Evolutionary conservation across 2,329 filamentous ascomycete genomes (phyloP).

Genomic region (Pestalotiopsis fici): DNA sequence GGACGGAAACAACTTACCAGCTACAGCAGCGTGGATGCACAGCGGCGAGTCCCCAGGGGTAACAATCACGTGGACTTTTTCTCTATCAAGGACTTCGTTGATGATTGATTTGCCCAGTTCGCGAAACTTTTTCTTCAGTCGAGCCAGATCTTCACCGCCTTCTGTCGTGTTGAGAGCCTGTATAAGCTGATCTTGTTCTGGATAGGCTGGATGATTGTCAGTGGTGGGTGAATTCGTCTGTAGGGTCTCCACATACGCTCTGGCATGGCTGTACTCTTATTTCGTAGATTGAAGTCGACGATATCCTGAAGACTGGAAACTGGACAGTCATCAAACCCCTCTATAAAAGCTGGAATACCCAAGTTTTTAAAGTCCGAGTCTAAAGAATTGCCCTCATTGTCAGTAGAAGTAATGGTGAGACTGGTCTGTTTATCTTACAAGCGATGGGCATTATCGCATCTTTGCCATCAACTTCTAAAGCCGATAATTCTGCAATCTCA

Average conservation of each 20-base stretch:
- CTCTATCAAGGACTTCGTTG: not conserved
- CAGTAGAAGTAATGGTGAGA: not conserved
- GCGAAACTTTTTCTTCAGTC: not conserved
- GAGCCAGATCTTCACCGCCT: too few species aligned
- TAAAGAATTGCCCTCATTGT: not conserved
- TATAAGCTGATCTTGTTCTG: not conserved
- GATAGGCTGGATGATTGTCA: not conserved
- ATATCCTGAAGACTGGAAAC: constrained; percentile 4
- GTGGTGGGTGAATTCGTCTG: too few species aligned
- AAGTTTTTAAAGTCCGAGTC: constrained; percentile 10
- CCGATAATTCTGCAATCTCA: not conserved
- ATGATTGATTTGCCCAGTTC: not conserved
- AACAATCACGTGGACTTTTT: not conserved
- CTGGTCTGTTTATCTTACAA: constrained; percentile 1
- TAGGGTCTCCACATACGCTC: constrained; percentile 8
- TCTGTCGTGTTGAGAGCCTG: too few species aligned
- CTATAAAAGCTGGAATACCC: constrained; percentile 5
- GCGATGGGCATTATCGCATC: constrained; percentile 10
- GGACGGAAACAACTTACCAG: not conserved
- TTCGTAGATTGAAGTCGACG: not conserved
- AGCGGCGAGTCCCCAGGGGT: not conserved
- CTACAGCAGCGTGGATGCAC: not conserved
- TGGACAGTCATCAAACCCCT: not conserved
- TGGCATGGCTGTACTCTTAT: constrained; percentile 9
- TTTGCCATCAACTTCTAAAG: constrained; percentile 1